Evolutionary conservation across 164 flowering plant species (phyloP).

Genomic region (Cinnamomum micranthum): DNA sequence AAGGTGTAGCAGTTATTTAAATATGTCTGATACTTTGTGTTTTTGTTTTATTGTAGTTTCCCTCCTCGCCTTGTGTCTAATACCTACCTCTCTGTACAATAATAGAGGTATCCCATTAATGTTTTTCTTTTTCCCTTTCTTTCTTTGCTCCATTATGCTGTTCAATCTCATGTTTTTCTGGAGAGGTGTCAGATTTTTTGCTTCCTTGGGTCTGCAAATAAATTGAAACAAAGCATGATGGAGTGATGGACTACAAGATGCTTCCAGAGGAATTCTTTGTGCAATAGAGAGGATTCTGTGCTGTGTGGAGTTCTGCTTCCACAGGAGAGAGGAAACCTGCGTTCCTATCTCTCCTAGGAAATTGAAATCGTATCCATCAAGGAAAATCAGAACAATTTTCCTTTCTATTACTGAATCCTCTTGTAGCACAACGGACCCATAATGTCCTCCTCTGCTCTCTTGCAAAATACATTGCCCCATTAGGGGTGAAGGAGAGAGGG

Average conservation of each 20-base stretch:
- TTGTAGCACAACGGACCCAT: too few species aligned
- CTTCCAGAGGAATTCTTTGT: neutral
- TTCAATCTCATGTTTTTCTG: neutral
- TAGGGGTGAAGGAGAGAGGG: too few species aligned
- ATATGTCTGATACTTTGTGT: slow-evolving; percentile 13
- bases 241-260: too few species aligned
- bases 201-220: too few species aligned
- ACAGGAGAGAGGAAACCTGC: too few species aligned
- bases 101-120: slow-evolving; percentile 9
- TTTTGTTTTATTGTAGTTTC: slow-evolving; percentile 20
- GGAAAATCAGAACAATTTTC: too few species aligned
- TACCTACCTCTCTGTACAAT: slow-evolving; percentile 14
- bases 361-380: too few species aligned
- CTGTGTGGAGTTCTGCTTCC: neutral
- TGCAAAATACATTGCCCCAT: too few species aligned
- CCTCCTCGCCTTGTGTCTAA: slow-evolving; percentile 7
- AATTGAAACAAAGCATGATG: neutral
- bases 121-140: neutral
- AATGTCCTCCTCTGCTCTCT: too few species aligned
- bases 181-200: neutral
- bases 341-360: too few species aligned
- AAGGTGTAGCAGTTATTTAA: slow-evolving; percentile 12
- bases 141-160: neutral
- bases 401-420: too few species aligned
- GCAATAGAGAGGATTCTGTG: neutral